Base-by-base conservation (phyloP, 441 rosid species). In the Populus tomentosa region DNA sequence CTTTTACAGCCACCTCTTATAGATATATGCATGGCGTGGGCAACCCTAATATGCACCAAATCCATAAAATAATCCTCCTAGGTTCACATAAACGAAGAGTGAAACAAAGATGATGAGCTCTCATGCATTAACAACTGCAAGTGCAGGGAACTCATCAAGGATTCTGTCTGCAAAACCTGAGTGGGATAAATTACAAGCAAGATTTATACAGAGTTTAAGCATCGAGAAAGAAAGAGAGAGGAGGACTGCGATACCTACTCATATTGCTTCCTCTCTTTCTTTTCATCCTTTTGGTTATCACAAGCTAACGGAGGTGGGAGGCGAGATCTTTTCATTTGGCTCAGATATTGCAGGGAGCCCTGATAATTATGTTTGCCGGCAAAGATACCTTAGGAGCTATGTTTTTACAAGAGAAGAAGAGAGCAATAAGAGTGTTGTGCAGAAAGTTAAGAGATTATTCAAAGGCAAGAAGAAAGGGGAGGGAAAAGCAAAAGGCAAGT, bases 361-460 rank as follows among this genome's bases (percentile, higher is more conserved):
- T 5, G 80, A 80, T 16, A 53, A 2, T n/a, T 80, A 16, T 30
- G 32, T 77, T 46, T 23, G 26, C 68, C 46, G 83, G 20, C 83
- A 80, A 46, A 77, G 38, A 56, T 76, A 67, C 66, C 35, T 80
- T 0, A 68, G 83, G 61, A 80, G 83, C 77, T 80, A 80, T 18
- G 35, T 35, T 26, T 74, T 80, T 50, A 76, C 71, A 0, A 61
- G 65, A 70, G 77, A 59, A 7, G 74, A 71, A 35, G 75, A 80
- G 6, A 14, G 62, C 1, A 67, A 33, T 56, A 69, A 23, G 10
- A 14, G 20, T 9, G 28, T 67, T 20, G 4, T 18, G 0, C 35
- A 32, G 46, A 78, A 67, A 69, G 1, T 33, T 8, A 78, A 61
- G 69, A 28, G 9, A 35, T 78, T 63, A 33, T 28, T 78, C 20